Conservation (phyloP, 2,329 filamentous ascomycete species). For the Hypoxylon sp. region DNA sequence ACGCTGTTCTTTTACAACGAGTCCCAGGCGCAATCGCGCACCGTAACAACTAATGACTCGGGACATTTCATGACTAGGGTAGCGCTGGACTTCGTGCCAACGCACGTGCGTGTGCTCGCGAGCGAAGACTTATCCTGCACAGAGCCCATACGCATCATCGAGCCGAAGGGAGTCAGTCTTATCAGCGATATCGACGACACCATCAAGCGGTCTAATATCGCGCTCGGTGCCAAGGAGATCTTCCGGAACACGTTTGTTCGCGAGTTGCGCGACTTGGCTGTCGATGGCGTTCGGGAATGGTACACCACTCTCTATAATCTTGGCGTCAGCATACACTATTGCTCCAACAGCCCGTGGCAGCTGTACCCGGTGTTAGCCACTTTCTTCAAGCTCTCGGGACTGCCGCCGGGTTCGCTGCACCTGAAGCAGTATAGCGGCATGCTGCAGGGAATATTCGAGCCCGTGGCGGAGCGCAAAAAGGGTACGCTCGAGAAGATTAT, state of each 20-base stretch:
- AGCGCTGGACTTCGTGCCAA: conserved; percentile 89
- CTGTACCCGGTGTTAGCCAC: conserved; percentile 89
- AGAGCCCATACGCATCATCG: conserved; percentile 82
- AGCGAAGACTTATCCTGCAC: conserved; percentile 87
- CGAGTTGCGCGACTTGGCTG: conserved; percentile 82
- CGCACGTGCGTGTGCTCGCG: conserved; percentile 87
- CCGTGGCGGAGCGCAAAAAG: conserved; percentile 94
- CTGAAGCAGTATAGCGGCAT: conserved; percentile 97
- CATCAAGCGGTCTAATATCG: conserved; percentile 94
- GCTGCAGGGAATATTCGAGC: conserved; percentile 98
- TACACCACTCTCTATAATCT: conserved; percentile 82
- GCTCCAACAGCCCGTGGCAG: conserved; percentile 99
- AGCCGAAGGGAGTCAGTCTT: conserved; percentile 85
- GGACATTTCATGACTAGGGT: conserved; percentile 89
- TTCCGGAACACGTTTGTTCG: conserved; percentile 96
- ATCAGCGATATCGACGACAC: conserved; percentile 99
- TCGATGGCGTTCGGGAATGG: conserved; percentile 92
- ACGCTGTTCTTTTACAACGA: conserved; percentile 98
- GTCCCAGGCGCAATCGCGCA: conserved; percentile 83
- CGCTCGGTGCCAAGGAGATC: conserved; percentile 88
- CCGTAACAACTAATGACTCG: conserved; percentile 86
- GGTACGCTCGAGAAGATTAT: conserved; percentile 88
- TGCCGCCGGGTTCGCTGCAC: conserved; percentile 92
- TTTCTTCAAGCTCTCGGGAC: conserved; percentile 83
- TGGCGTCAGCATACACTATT: conserved; percentile 93